Percentiles rank a stretch among this genome's conserved stretches.
phyloP scores from a whole-genome alignment of 345 rosid species.

The Streptanthus diversifolius region DNA sequence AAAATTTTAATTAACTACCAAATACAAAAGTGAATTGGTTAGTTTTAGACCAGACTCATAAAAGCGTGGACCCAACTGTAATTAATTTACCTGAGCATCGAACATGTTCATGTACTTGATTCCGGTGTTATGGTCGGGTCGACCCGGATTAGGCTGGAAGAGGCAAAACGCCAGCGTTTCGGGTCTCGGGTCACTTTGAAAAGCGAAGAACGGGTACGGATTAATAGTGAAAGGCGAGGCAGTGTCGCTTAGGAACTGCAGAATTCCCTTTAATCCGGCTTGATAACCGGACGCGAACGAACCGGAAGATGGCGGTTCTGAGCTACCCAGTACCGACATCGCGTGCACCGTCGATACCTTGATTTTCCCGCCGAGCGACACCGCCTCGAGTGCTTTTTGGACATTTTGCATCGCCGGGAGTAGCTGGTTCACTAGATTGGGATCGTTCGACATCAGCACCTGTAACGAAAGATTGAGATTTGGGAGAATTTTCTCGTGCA shows the following conservation, averaged over 20 bases:
- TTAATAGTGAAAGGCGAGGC: slow-evolving; percentile 78
- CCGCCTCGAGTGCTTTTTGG: slow-evolving; percentile 68
- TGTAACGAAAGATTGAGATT: slow-evolving; percentile 1
- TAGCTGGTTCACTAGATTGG: slow-evolving; percentile 61
- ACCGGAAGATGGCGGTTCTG: slow-evolving; percentile 91
- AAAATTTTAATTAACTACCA: background rate
- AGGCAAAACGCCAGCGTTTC: slow-evolving; percentile 82
- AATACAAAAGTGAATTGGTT: slow-evolving; percentile 6
- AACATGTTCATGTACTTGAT: slow-evolving; percentile 94
- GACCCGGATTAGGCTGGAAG: slow-evolving; percentile 88
- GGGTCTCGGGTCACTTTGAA: slow-evolving; percentile 79
- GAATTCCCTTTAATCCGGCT: slow-evolving; percentile 50
- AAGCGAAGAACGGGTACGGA: slow-evolving; percentile 95
- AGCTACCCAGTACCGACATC: slow-evolving; percentile 69
- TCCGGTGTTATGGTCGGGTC: slow-evolving; percentile 71
- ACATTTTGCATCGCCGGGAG: slow-evolving; percentile 84
- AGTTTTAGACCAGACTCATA: background rate
- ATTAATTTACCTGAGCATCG: slow-evolving; percentile 77
- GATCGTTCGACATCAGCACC: slow-evolving; percentile 70
- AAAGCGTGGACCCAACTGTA: slow-evolving; percentile 8
- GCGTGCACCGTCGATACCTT: slow-evolving; percentile 89
- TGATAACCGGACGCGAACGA: slow-evolving; percentile 51
- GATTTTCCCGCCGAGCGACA: slow-evolving; percentile 65
- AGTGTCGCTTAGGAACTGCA: slow-evolving; percentile 62
- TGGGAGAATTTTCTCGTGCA: background rate